A percentile compares a stretch with the other conserved stretches of the same genome.
Evolutionary conservation across 1,284 basidiomycete genomes (phyloP).

Genomic region (Waitea zeae): DNA sequence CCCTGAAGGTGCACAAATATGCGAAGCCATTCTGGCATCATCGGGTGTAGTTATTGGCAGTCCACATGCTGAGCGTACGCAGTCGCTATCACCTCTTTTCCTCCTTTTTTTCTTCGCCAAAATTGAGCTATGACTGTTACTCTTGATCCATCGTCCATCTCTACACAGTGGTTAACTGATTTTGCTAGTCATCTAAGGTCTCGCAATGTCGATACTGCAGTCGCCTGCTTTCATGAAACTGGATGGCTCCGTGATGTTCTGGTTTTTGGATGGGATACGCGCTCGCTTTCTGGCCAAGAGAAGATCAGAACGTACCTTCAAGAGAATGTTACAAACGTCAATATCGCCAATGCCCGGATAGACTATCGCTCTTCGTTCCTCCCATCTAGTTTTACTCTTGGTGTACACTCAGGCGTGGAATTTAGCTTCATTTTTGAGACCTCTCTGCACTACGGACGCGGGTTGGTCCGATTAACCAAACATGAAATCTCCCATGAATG

Average conservation of each 20-base stretch:
- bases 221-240: background rate
- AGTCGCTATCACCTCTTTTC: no score
- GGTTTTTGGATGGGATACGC: slow-evolving; percentile 2
- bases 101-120: no score
- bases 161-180: no score
- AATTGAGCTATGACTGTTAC: no score
- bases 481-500: background rate
- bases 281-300: background rate
- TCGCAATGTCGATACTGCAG: background rate
- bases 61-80: no score
- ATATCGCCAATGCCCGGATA: background rate
- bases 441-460: background rate
- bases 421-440: background rate
- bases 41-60: no score
- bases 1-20: no score
- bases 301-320: background rate
- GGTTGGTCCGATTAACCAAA: background rate
- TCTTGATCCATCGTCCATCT: no score
- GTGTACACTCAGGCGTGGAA: background rate
- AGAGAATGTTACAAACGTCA: background rate
- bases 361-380: background rate
- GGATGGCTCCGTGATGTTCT: slow-evolving; percentile 1
- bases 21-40: no score
- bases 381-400: background rate
- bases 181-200: no score